Conservation (phyloP, 441 rosid genomes). For the Gossypium gossypioides region DNA sequence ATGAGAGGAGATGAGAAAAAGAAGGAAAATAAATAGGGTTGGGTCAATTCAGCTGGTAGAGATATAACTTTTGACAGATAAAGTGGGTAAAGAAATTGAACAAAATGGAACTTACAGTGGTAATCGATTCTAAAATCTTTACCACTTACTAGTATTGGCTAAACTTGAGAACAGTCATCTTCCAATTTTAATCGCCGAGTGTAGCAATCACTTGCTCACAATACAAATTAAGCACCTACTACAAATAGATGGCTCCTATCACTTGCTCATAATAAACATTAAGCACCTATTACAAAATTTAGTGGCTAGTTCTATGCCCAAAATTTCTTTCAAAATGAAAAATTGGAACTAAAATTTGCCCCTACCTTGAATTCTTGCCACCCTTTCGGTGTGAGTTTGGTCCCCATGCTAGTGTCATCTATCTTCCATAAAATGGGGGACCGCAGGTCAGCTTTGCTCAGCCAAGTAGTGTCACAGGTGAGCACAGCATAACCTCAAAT, state of each 20-base stretch:
- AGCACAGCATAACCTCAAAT: not conserved
- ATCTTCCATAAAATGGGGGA: not conserved
- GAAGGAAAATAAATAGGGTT: no score
- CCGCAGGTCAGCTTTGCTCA: not conserved
- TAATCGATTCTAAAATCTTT: not conserved
- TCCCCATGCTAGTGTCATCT: not conserved
- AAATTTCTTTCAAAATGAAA: not conserved
- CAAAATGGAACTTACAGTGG: no score
- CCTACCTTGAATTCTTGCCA: not conserved
- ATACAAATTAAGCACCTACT: not conserved
- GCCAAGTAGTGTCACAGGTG: not conserved
- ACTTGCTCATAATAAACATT: not conserved
- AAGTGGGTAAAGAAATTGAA: no score
- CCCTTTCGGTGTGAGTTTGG: not conserved
- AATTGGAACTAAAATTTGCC: not conserved
- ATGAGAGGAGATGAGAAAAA: no score
- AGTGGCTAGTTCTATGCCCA: not conserved
- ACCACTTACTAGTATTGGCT: not conserved
- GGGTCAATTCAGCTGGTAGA: no score
- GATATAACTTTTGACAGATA: no score
- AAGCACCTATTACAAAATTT: not conserved
- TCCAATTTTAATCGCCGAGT: not conserved
- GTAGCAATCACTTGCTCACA: not conserved
- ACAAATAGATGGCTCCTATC: not conserved
- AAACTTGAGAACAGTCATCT: not conserved